Evolutionary conservation across 1,139 yeast species (phyloP).

Genomic region (Geotrichum reessii): DNA sequence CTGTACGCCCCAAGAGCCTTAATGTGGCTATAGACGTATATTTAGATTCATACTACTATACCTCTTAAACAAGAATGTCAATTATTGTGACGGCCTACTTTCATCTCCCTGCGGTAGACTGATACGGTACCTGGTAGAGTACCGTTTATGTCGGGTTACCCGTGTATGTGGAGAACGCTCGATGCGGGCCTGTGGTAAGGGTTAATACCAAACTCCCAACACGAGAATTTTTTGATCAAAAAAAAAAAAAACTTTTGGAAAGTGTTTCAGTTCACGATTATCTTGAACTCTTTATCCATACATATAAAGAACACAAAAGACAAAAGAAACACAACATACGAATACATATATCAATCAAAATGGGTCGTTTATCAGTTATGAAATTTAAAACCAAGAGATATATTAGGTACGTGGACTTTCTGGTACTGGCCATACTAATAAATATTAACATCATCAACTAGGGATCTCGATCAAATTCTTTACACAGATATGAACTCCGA

Average conservation of each 20-base stretch:
- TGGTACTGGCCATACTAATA: not conserved
- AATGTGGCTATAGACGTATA: not conserved
- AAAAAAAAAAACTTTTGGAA: not conserved
- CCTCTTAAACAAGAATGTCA: too few relatives aligned
- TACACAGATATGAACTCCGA: constrained; percentile 64
- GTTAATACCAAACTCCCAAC: not conserved
- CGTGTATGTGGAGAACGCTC: not conserved
- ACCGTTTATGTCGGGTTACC: not conserved
- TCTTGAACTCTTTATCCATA: not conserved
- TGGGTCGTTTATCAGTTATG: constrained; percentile 84
- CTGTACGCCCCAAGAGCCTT: too few relatives aligned
- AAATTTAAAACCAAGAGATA: constrained; percentile 41
- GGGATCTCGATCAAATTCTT: constrained; percentile 74
- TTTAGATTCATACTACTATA: not conserved
- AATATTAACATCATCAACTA: constrained; percentile 23
- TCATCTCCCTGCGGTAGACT: not conserved
- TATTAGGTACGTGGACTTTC: constrained; percentile 18
- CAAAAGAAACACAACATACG: not conserved
- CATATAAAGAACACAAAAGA: not conserved
- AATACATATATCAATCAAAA: constrained; percentile 34
- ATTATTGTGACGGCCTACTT: too few relatives aligned
- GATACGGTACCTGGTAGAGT: not conserved
- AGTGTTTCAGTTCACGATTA: not conserved
- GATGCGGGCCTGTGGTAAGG: not conserved
- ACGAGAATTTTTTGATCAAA: not conserved